Conservation (phyloP, 768 basidiomycete genomes). For the Russula vinacea region DNA sequence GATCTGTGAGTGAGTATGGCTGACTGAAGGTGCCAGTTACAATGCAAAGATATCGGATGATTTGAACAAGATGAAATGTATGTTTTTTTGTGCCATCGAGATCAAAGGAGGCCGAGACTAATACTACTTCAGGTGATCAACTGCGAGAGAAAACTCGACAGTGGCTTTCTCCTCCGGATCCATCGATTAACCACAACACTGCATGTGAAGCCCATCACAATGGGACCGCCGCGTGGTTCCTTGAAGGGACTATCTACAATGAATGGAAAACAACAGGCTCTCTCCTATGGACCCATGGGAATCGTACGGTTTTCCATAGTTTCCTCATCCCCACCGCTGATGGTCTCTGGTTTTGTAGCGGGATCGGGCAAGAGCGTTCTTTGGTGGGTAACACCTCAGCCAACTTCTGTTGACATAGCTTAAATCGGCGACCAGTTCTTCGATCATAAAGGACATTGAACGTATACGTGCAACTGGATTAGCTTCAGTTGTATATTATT, state of each 20-base stretch:
- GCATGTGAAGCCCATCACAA: background rate
- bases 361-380: conserved; percentile 16
- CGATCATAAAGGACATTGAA: conserved; percentile 8
- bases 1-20: background rate
- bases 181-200: background rate
- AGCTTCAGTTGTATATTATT: background rate
- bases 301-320: background rate
- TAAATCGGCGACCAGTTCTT: background rate
- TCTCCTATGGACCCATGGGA: conserved; percentile 8
- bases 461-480: background rate
- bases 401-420: background rate
- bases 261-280: conserved; percentile 1
- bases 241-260: background rate
- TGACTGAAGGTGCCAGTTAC: background rate
- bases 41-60: background rate
- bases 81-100: background rate
- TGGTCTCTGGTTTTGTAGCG: conserved; percentile 1
- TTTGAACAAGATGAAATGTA: conserved; percentile 7
- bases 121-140: background rate
- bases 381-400: background rate
- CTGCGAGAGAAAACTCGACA: background rate
- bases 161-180: conserved; percentile 6
- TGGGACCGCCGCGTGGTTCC: conserved; percentile 11
- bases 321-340: background rate
- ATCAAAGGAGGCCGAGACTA: background rate